Evolutionary conservation across 2,329 filamentous ascomycete genomes (phyloP), one percentile per base, ranked within the genome.

Genomic region (Microcera coccophila): DNA sequence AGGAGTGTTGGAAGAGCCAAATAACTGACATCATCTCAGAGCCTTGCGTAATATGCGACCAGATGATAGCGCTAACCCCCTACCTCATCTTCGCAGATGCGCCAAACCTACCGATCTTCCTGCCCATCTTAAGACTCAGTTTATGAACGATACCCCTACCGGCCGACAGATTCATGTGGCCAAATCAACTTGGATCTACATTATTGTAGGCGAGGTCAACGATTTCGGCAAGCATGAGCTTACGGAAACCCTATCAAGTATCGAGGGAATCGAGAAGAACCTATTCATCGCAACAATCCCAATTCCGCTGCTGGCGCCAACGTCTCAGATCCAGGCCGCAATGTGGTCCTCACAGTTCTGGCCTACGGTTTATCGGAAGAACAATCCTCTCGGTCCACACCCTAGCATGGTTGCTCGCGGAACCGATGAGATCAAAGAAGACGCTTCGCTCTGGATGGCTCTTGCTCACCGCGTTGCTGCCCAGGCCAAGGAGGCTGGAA

Each of bases 311-410:
- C 70, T 88, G 34, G 76, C 87, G 18, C 88, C 88, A 2, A 89
- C 84, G 4, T 90, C 85, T 3, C 78, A 84, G 53, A 74, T 84
- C 29, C 86, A 91, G 63, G 86, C 88, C 8, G 78, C 78, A 19
- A 71, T 79, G 61, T 93, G 87, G 87, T 84, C 81, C 19, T 72
- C 78, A 24, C 75, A 83, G 54, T 91, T 88, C 63, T 94, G 88
- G 88, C 88, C 88, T 11, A 85, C 84, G 2, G 80, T 90, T 37
- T 94, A 93, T 68, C 84, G 87, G 50, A 90, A 90, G 69, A 90
- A 85, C 53, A 93, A 93, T 59, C 87, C 87, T 2, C 86, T 90
- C 45, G 88, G 88, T 4, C 87, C 88, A 15, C 88, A 94, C 60
- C 87, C 87, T 48, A 81, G 82, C 58, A 78, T 86, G 60, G 80